Evolutionary conservation across 1,284 basidiomycete species (phyloP).

Genomic region (Sporisorium exsertum): DNA sequence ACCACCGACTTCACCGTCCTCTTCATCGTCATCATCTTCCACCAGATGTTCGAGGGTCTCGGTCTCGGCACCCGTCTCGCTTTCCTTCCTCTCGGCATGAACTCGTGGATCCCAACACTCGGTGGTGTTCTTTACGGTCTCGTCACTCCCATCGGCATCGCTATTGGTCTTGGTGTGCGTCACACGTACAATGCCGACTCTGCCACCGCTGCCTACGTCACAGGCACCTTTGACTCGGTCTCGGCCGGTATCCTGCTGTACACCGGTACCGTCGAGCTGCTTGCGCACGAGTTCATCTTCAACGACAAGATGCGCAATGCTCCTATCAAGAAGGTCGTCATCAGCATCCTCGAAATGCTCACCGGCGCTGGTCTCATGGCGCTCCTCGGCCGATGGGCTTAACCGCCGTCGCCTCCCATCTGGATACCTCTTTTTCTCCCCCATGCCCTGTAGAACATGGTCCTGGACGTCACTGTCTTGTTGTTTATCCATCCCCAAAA

Average conservation of each 20-base stretch:
- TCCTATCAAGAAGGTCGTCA: conserved; percentile 60
- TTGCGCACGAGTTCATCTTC: conserved; percentile 70
- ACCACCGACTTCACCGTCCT: conserved; percentile 81
- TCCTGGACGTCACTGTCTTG: conserved; percentile 14
- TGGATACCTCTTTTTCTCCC: neutral
- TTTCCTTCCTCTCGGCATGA: conserved; percentile 45
- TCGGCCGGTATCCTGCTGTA: conserved; percentile 68
- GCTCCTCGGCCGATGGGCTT: conserved; percentile 69
- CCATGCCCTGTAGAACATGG: neutral
- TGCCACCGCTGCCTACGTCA: conserved; percentile 64
- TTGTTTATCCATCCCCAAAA: conserved; percentile 2
- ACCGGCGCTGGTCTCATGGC: conserved; percentile 71
- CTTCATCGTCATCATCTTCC: conserved; percentile 86
- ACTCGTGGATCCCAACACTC: conserved; percentile 43
- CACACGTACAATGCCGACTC: conserved; percentile 65
- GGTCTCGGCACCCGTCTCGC: conserved; percentile 67
- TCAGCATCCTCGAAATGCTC: conserved; percentile 67
- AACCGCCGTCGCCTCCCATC: neutral
- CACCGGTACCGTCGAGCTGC: conserved; percentile 66
- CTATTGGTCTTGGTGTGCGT: conserved; percentile 66
- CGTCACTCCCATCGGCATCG: conserved; percentile 67
- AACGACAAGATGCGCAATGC: conserved; percentile 68
- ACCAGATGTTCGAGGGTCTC: conserved; percentile 69
- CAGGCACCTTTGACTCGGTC: conserved; percentile 65
- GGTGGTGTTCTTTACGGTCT: conserved; percentile 59